Evolutionary conservation across 1,139 yeast species (phyloP).

Genomic region (Geotrichum citri-aurantii): DNA sequence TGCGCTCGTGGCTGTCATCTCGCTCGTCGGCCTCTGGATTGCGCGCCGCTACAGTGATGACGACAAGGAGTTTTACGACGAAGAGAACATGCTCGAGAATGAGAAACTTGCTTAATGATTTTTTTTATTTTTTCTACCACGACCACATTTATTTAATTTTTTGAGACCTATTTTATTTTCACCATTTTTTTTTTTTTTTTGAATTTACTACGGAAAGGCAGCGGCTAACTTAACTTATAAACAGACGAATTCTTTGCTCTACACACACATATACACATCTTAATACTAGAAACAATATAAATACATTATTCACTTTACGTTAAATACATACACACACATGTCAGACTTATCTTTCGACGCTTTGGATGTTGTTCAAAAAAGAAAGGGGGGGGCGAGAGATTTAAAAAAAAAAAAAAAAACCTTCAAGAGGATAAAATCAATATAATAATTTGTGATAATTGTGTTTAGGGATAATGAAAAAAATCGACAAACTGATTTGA

Average conservation of each 20-base stretch:
- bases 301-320: too few species aligned
- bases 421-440: too few species aligned
- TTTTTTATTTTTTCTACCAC: background rate
- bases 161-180: background rate
- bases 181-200: background rate
- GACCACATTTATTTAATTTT: background rate
- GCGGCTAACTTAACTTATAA: background rate
- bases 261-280: background rate
- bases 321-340: too few species aligned
- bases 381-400: too few species aligned
- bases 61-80: conserved; percentile 24
- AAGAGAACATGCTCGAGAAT: conserved; percentile 27
- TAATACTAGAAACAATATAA: too few species aligned
- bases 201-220: background rate
- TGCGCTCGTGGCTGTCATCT: conserved; percentile 49
- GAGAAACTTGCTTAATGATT: conserved; percentile 24
- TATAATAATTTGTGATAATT: too few species aligned
- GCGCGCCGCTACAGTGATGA: conserved; percentile 22
- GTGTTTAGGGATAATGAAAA: too few species aligned
- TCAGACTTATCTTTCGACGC: too few species aligned
- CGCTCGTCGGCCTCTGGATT: conserved; percentile 42
- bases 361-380: too few species aligned
- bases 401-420: too few species aligned
- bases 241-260: background rate
- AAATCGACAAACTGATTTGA: too few species aligned